Percentiles rank a stretch among this genome's conserved stretches.
Evolutionary conservation across 2,329 filamentous ascomycete species (phyloP).

Genomic region (Pseudopyricularia cyperi): DNA sequence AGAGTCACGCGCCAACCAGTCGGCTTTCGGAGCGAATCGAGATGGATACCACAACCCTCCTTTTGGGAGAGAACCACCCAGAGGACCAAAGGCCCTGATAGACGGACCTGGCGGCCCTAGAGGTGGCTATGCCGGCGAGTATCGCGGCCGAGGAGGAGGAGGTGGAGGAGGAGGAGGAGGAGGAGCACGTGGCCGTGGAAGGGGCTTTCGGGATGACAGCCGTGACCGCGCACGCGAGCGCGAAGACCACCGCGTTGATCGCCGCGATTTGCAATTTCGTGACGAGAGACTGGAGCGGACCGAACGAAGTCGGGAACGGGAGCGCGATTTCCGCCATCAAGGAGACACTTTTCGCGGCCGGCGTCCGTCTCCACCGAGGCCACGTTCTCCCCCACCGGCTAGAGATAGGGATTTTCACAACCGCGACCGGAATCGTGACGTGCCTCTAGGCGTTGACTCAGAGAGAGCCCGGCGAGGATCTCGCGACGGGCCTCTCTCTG

Average conservation of each 20-base stretch:
- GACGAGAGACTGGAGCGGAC: conserved; percentile 48
- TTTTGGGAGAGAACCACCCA: conserved; percentile 56
- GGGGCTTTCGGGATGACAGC: conserved; percentile 49
- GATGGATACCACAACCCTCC: conserved; percentile 40
- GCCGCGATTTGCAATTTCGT: conserved; percentile 34
- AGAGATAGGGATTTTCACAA: conserved; percentile 26
- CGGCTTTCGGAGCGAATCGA: conserved; percentile 47
- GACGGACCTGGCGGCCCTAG: conserved; percentile 53
- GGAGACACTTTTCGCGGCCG: conserved; percentile 42
- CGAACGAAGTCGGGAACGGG: conserved; percentile 45
- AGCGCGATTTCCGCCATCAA: conserved; percentile 37
- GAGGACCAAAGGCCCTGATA: conserved; percentile 68
- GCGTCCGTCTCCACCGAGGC: conserved; percentile 46
- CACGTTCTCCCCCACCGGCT: conserved; percentile 53
- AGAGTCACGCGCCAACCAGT: conserved; percentile 41
- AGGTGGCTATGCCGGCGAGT: conserved; percentile 54
- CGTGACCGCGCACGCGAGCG: conserved; percentile 47
- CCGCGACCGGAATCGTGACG: conserved; percentile 21
- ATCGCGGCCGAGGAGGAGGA: conserved; percentile 47
- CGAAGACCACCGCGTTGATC: conserved; percentile 45
- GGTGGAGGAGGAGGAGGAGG: too few species aligned
- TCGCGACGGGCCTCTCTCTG: conserved; percentile 60
- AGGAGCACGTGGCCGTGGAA: conserved; percentile 40
- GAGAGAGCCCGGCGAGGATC: conserved; percentile 56
- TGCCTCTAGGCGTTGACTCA: conserved; percentile 50